Percentiles rank a stretch among this genome's conserved stretches.
phyloP scores from a whole-genome alignment of 495 filamentous ascomycete species.

The Xanthoparmelia taractica region DNA sequence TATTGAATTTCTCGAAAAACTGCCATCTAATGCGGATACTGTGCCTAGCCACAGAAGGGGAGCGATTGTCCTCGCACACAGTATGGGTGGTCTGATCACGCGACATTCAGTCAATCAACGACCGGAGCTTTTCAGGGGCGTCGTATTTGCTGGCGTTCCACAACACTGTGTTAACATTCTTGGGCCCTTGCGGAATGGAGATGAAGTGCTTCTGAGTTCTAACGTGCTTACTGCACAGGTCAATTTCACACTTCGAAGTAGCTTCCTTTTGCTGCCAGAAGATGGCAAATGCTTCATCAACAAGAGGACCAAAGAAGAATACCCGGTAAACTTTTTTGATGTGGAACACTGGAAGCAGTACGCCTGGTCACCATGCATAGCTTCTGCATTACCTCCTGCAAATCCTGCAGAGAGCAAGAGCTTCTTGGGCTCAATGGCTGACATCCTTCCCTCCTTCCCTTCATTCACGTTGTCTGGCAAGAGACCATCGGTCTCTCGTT shows the following conservation, averaged over 20 bases:
- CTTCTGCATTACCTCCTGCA: slow-evolving; percentile 46
- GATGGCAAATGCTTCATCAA: slow-evolving; percentile 86
- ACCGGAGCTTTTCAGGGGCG: slow-evolving; percentile 80
- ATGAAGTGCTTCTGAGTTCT: slow-evolving; percentile 82
- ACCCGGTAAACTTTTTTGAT: slow-evolving; percentile 79
- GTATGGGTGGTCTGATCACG: slow-evolving; percentile 81
- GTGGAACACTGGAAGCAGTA: slow-evolving; percentile 71
- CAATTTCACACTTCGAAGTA: slow-evolving; percentile 86
- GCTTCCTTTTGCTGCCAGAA: slow-evolving; percentile 77
- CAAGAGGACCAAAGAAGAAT: slow-evolving; percentile 70
- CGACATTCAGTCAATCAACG: slow-evolving; percentile 82
- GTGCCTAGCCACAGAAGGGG: slow-evolving; percentile 48
- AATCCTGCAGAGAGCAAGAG: slow-evolving; percentile 25
- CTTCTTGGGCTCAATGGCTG: slow-evolving; percentile 42
- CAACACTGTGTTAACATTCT: slow-evolving; percentile 85
- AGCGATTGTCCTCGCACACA: slow-evolving; percentile 79
- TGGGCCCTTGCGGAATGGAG: slow-evolving; percentile 81
- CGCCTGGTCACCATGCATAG: slow-evolving; percentile 69
- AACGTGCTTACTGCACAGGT: slow-evolving; percentile 90
- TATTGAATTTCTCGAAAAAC: slow-evolving; percentile 58
- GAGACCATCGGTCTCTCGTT: slow-evolving; percentile 7
- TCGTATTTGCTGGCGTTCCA: slow-evolving; percentile 79
- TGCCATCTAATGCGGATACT: slow-evolving; percentile 63
- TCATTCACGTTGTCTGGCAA: slow-evolving; percentile 11
- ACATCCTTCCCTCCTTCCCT: slow-evolving; percentile 23